phyloP scores from a whole-genome alignment of 371 early-diverging fungal species.

The Amoeboaphelidium protococcarum region DNA sequence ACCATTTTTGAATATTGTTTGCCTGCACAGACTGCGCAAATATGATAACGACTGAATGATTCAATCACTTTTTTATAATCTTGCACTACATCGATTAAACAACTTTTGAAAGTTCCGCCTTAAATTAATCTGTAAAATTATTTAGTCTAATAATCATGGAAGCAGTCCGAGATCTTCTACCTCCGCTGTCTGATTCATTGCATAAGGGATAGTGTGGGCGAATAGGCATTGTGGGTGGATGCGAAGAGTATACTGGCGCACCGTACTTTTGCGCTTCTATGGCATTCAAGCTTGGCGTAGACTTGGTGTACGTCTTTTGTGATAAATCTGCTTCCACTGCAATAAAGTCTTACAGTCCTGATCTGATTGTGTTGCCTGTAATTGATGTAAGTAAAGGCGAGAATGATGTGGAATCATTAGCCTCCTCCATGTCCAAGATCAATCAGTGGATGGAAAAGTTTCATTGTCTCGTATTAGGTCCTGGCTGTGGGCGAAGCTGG shows the following conservation, averaged over 20 bases:
- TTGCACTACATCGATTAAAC: too few relatives aligned
- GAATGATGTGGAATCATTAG: too few relatives aligned
- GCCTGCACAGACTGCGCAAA: too few relatives aligned
- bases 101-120: too few relatives aligned
- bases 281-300: slow-evolving; percentile 45
- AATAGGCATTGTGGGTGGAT: slow-evolving; percentile 22
- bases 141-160: too few relatives aligned
- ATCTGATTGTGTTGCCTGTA: slow-evolving; percentile 35
- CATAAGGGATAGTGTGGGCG: slow-evolving; percentile 8
- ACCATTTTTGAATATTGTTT: too few relatives aligned
- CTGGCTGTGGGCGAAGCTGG: slow-evolving; percentile 58
- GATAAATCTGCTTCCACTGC: slow-evolving; percentile 42
- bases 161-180: background rate
- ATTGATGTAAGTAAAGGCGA: background rate
- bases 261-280: slow-evolving; percentile 51
- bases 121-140: too few relatives aligned
- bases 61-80: too few relatives aligned
- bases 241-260: slow-evolving; percentile 55
- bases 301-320: slow-evolving; percentile 70
- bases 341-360: slow-evolving; percentile 44
- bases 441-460: slow-evolving; percentile 20
- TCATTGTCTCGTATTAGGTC: slow-evolving; percentile 68
- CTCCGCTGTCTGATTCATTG: background rate
- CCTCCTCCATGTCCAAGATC: background rate
- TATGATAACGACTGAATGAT: too few relatives aligned